These are phyloP conservation scores for Monosporozyma aerobia DNA, from an alignment of 805 yeast species.

Conservation along the genomic window DNA sequence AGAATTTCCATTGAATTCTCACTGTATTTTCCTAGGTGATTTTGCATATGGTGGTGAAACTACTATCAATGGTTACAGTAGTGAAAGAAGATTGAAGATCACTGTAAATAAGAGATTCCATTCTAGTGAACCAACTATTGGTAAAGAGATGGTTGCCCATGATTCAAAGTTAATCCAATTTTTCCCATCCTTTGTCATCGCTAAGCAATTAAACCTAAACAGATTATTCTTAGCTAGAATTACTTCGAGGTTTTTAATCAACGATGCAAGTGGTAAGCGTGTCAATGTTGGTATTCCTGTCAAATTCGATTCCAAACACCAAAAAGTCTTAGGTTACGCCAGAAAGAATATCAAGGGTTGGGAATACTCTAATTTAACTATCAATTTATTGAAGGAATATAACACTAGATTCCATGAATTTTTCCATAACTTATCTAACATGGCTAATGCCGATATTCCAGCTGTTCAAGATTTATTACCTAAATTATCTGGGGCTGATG, in stretches of 20 bases:
- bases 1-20: conserved; percentile 69
- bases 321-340: conserved; percentile 84
- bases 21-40: conserved; percentile 73
- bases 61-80: conserved; percentile 50
- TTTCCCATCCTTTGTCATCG: conserved; percentile 55
- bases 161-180: conserved; percentile 53
- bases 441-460: conserved; percentile 20
- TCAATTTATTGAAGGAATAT: conserved; percentile 56
- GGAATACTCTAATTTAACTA: conserved; percentile 75
- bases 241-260: conserved; percentile 62
- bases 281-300: conserved; percentile 73
- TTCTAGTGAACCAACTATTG: conserved; percentile 54
- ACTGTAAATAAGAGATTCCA: conserved; percentile 44
- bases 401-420: conserved; percentile 51
- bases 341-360: conserved; percentile 57
- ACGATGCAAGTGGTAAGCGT: conserved; percentile 41
- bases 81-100: conserved; percentile 36
- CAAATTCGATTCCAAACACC: conserved; percentile 69
- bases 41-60: conserved; percentile 83
- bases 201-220: conserved; percentile 46
- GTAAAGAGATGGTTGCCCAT: conserved; percentile 45
- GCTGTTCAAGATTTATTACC: conserved; percentile 28
- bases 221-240: conserved; percentile 66
- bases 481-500: conserved; percentile 25
- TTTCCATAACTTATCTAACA: conserved; percentile 35